Base-by-base conservation (phyloP, 1,284 basidiomycete genomes). In the Xerocomus nothofagi region DNA sequence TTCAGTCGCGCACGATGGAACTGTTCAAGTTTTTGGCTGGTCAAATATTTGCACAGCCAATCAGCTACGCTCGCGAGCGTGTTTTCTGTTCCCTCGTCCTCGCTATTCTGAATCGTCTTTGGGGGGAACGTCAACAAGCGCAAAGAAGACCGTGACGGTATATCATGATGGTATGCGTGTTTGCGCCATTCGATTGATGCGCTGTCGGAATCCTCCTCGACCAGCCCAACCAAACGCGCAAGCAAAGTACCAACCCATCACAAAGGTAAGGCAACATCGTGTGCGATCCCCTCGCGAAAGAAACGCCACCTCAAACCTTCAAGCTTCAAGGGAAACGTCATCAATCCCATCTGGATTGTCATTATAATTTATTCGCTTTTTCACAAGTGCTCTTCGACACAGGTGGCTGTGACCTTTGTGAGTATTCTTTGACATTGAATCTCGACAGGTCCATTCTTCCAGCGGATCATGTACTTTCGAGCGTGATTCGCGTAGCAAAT, bases 341-440 rank as follows among this genome's bases (percentile, higher is more conserved):
- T 8, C n/a, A 11, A 20, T 50, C 62, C 0, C 11, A 24, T 32
- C 10, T 39, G 18, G 17, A n/a, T 33, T 11, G 6, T 8, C 10
- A 8, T 61, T 1, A 48, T 47, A 33, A 51, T 26, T 1, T n/a
- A 4, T 27, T 39, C n/a, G 18, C 15, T 6, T 27, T 38, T 32
- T 30, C 17, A 58, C 6, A 38, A 73, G 72, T 71, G 51, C 70
- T 70, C 47, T 71, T 73, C 42, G 73, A 75, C 51, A 74, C 73
- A 14, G 71, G 73, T 45, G 57, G 59, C 21, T 45, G 46, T 31
- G 45, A 63, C 53, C 57, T 73, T 24, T 50, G 49, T 54, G 40
- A 46, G 53, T 50, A 10, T n/a, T 20, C 23, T 14, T 23, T 21
- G 10, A 18, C 23, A 7, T n/a, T 30, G n/a, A 21, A n/a, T 6